Percentiles rank a stretch among this genome's conserved stretches.
phyloP scores from a whole-genome alignment of 2,329 filamentous ascomycete species.

The Fusarium xyrophilum region DNA sequence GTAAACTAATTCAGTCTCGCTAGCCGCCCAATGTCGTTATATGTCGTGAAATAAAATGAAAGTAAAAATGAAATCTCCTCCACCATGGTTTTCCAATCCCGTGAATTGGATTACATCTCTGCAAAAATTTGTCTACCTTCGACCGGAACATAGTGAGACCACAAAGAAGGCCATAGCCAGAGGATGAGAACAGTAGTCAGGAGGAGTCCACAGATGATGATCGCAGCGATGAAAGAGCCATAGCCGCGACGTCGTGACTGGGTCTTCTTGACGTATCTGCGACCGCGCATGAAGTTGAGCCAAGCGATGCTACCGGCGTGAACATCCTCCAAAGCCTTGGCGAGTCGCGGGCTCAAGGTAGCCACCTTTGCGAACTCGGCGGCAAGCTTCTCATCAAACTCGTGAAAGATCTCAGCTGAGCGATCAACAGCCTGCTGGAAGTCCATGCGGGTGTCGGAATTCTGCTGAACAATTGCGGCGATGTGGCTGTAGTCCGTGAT shows the following conservation, averaged over 20 bases:
- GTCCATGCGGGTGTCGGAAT: not conserved
- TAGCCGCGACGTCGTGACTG: not conserved
- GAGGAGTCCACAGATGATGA: not conserved
- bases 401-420: not conserved
- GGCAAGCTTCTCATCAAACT: not conserved
- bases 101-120: not conserved
- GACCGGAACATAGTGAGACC: not conserved
- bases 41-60: not conserved
- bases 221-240: not conserved
- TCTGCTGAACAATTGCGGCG: not conserved
- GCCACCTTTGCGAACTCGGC: not conserved
- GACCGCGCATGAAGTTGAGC: not conserved
- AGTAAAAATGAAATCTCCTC: not conserved
- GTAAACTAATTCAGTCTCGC: not conserved
- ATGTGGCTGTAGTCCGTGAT: not conserved
- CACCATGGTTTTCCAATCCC: accelerated
- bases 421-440: not conserved
- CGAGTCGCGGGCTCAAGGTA: not conserved
- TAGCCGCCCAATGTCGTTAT: not conserved
- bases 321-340: not conserved
- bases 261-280: not conserved
- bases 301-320: not conserved
- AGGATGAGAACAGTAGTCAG: not conserved
- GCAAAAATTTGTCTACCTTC: not conserved
- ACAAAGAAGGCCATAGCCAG: not conserved